Evolutionary conservation across 2,329 filamentous ascomycete species (phyloP).

Genomic region (Alternaria sp.): DNA sequence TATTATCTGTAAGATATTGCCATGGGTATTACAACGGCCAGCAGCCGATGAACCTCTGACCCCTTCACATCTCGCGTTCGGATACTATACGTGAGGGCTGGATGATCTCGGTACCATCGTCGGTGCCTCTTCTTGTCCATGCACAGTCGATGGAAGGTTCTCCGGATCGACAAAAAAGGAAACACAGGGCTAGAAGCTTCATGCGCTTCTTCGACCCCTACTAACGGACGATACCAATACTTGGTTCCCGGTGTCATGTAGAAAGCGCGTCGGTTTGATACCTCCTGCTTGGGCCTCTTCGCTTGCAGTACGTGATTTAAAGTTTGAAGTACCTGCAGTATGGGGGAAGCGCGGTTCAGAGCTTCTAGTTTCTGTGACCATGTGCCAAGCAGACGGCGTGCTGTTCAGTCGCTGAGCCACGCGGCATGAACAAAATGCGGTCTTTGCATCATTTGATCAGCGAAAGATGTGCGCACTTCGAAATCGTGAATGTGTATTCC

Average conservation of each 20-base stretch:
- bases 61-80: neutral
- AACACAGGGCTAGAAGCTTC: neutral
- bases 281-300: neutral
- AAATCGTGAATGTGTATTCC: neutral
- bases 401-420: neutral
- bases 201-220: neutral
- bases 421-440: neutral
- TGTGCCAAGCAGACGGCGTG: neutral
- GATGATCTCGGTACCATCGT: neutral
- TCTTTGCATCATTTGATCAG: neutral
- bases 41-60: neutral
- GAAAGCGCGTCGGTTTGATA: neutral
- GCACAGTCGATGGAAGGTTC: neutral
- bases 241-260: neutral
- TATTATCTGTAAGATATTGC: neutral
- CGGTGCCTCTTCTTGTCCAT: neutral
- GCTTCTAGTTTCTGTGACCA: neutral
- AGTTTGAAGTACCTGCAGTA: slow-evolving; percentile 1
- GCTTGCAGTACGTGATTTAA: neutral
- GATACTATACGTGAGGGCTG: neutral
- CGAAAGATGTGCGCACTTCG: neutral
- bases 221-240: neutral
- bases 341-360: neutral
- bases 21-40: neutral
- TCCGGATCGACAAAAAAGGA: neutral